A percentile compares a stretch with the other conserved stretches of the same genome.
These are phyloP conservation scores for Fraxinus albicans DNA, from an alignment of 305 asterid genomes.

Conservation along the genomic window DNA sequence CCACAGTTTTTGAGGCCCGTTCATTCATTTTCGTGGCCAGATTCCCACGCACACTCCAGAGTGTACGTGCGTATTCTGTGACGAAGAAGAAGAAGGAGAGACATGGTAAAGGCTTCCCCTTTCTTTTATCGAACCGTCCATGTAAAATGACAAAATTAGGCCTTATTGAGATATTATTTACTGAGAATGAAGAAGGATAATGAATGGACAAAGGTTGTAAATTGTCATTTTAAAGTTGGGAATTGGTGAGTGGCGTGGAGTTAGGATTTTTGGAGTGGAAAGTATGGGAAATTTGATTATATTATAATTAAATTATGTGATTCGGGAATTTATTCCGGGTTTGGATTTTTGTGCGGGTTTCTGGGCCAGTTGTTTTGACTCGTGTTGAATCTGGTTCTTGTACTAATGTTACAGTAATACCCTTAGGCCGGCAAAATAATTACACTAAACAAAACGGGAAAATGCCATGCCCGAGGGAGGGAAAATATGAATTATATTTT, in stretches of 20 bases:
- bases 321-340: conserved; percentile 8
- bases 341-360: not conserved
- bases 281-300: not conserved
- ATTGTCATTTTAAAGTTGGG: not conserved
- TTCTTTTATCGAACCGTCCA: not conserved
- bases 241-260: not conserved
- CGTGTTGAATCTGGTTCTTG: not conserved
- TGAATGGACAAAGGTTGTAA: not conserved
- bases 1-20: conserved; percentile 31
- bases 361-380: conserved; percentile 1
- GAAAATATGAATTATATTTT: too few relatives aligned
- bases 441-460: not conserved
- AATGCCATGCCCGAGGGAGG: not conserved
- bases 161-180: not conserved
- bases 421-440: not conserved
- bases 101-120: not conserved
- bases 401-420: not conserved
- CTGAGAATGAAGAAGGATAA: not conserved
- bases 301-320: not conserved
- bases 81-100: conserved; percentile 11
- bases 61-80: conserved; percentile 42
- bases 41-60: conserved; percentile 38
- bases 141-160: not conserved
- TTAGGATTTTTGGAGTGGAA: not conserved
- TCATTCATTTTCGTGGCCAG: conserved; percentile 44